Conservation (phyloP, 257 asterid species). For the Plantago elongata region DNA sequence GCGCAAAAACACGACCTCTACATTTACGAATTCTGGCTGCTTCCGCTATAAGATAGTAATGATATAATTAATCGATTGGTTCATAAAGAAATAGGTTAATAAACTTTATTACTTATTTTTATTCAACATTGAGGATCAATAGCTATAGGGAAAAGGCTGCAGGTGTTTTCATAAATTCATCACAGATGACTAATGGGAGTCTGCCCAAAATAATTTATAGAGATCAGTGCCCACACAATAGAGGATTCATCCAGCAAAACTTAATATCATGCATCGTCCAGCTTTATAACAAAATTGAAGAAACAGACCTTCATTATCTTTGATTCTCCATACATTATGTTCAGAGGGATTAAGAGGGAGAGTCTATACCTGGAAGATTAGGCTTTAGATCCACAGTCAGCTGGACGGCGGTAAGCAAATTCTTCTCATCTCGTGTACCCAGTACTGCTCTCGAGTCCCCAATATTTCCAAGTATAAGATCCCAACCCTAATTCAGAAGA, state of each 20-base stretch:
- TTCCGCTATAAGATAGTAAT: constrained; percentile 39
- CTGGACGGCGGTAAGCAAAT: constrained; percentile 61
- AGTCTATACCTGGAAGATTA: constrained; percentile 65
- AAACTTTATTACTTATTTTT: neutral
- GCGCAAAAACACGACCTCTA: constrained; percentile 67
- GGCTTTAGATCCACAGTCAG: constrained; percentile 94
- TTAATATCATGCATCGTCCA: no score
- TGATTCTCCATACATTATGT: neutral
- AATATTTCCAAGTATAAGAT: constrained; percentile 73
- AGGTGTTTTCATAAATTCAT: no score
- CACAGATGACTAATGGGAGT: no score
- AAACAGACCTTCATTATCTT: no score
- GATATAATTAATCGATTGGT: neutral
- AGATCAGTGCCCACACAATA: no score
- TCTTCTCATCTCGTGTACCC: constrained; percentile 61
- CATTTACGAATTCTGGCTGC: constrained; percentile 61
- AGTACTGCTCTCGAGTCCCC: constrained; percentile 91
- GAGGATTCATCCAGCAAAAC: no score
- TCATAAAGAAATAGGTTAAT: neutral
- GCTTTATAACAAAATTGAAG: no score
- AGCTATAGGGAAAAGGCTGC: no score
- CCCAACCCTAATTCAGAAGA: constrained; percentile 54
- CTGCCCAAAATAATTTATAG: no score
- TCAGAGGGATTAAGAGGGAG: constrained; percentile 4
- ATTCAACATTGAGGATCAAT: neutral